These are phyloP conservation scores for Phytophthora agathidicida DNA, from an alignment of 352 stramenopile species.

Conservation along the genomic window DNA sequence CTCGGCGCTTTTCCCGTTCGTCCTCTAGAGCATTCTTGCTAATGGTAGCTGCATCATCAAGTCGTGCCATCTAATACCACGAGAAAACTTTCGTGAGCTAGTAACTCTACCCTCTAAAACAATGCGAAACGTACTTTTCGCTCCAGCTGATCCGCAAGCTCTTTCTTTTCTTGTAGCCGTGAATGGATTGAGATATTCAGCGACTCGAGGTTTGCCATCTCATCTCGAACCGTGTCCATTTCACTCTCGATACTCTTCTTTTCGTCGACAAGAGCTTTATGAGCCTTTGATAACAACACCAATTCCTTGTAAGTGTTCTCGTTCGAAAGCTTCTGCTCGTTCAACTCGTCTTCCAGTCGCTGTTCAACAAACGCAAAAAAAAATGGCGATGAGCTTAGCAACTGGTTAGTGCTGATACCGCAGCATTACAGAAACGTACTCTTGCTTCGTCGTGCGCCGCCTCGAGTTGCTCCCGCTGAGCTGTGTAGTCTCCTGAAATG, in stretches of 20 bases:
- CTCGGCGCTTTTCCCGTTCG: constrained; percentile 61
- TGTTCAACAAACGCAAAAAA: constrained; percentile 27
- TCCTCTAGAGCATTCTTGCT: constrained; percentile 63
- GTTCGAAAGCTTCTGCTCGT: constrained; percentile 58
- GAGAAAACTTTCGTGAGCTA: constrained; percentile 8
- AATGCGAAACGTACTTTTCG: constrained; percentile 48
- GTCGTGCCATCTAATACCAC: constrained; percentile 43
- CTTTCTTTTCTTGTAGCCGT: constrained; percentile 68
- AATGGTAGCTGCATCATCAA: constrained; percentile 55
- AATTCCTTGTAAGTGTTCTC: constrained; percentile 84
- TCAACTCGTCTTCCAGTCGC: constrained; percentile 64
- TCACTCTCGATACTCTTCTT: constrained; percentile 56
- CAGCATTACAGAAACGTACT: constrained; percentile 26
- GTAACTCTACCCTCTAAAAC: neutral
- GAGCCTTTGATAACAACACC: constrained; percentile 77
- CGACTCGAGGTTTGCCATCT: constrained; percentile 60
- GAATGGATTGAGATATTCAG: constrained; percentile 64
- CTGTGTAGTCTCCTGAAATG: constrained; percentile 72
- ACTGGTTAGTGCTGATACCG: neutral
- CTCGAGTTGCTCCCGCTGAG: constrained; percentile 65
- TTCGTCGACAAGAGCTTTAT: constrained; percentile 73
- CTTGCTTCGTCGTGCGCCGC: constrained; percentile 55
- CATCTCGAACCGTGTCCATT: constrained; percentile 52
- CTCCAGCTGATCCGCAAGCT: constrained; percentile 63
- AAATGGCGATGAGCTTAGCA: neutral